phyloP scores from a whole-genome alignment of 2,329 filamentous ascomycete species.

The Hypoxylon sp. region DNA sequence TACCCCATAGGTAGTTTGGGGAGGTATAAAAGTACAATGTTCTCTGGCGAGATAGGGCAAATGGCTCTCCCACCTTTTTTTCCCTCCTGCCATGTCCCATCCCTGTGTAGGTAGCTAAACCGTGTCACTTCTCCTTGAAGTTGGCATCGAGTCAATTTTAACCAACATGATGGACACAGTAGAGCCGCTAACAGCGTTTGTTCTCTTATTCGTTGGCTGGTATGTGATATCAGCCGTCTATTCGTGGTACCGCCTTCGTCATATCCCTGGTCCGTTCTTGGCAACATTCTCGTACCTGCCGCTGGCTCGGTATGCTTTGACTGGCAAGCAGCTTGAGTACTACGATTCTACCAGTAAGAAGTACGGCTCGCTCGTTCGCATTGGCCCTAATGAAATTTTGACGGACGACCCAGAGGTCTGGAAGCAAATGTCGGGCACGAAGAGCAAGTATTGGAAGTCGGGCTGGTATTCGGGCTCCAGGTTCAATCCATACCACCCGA shows the following conservation, averaged over 20 bases:
- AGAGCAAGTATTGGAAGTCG: constrained; percentile 39
- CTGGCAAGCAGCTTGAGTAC: constrained; percentile 18
- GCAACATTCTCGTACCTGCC: constrained; percentile 41
- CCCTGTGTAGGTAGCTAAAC: neutral
- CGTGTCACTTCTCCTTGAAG: neutral
- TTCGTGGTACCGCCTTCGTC: constrained; percentile 41
- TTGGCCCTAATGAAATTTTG: constrained; percentile 45
- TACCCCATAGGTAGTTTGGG: neutral
- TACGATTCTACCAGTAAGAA: constrained; percentile 11
- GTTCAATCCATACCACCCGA: constrained; percentile 37
- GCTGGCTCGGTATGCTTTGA: constrained; percentile 23
- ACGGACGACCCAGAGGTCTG: constrained; percentile 44
- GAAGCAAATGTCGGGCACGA: constrained; percentile 34
- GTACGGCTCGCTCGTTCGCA: constrained; percentile 38
- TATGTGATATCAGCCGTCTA: constrained; percentile 25
- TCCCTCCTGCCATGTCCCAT: neutral
- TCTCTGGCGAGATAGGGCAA: neutral
- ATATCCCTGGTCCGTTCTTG: constrained; percentile 39
- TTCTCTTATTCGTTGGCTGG: constrained; percentile 14
- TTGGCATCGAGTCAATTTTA: constrained; percentile 6
- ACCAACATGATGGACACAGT: neutral
- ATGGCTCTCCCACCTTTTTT: neutral
- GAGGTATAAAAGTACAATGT: neutral
- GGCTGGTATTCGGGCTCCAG: constrained; percentile 37
- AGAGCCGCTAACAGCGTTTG: neutral